Base-by-base conservation (phyloP, 2,329 filamentous ascomycete species). In the Scedosporium boydii region DNA sequence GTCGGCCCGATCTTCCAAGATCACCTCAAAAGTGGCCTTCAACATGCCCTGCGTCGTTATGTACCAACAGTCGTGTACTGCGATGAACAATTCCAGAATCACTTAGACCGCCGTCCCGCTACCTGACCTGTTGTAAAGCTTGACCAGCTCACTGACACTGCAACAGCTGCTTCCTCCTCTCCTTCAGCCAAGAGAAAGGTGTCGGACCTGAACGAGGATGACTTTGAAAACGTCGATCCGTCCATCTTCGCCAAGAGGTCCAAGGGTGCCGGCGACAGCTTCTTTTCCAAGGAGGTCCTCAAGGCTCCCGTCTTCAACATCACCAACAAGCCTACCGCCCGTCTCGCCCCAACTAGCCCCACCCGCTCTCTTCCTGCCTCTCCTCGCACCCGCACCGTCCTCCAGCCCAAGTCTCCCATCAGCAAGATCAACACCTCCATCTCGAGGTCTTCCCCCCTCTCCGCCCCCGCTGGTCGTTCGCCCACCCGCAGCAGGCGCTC, bases 401-500 rank as follows among this genome's bases (percentile, higher is more conserved):
- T 85, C 62, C 78, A 82, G 65, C 77, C 83, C 64, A 82, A 79
- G 69, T 84, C 83, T 4, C 82, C 82, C 16, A 71, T 76, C 60
- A 66, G 75, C 48, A 82, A 76, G 67, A 67, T 82, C 62, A 79
- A 76, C 71, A 75, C 76, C 6, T 70, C 68, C 62, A 71, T 76
- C 64, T 67, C 77, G 64, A 79, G 78, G 66, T 79, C 84, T 0
- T 77, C 82, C 14, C 82, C 86, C 12, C 76, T 84, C 18, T 80
- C 85, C 57, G 85, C 88, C n/a, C 88, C 89, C 48, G 90, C 89
- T 67, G 90, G 91, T 58, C 89, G 91, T 65, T 95, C 91, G 3
- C 91, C 91, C 2, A 89, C 82, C n/a, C 79, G 87, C 59, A 75
- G 75, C 69, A 92, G 91, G 76, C 84, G 86, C 64, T 79, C 86